A percentile compares a stretch with the other conserved stretches of the same genome.
These are phyloP conservation scores for Pilasporangium apinafurcum DNA, from an alignment of 352 stramenopile species.

Conservation along the genomic window DNA sequence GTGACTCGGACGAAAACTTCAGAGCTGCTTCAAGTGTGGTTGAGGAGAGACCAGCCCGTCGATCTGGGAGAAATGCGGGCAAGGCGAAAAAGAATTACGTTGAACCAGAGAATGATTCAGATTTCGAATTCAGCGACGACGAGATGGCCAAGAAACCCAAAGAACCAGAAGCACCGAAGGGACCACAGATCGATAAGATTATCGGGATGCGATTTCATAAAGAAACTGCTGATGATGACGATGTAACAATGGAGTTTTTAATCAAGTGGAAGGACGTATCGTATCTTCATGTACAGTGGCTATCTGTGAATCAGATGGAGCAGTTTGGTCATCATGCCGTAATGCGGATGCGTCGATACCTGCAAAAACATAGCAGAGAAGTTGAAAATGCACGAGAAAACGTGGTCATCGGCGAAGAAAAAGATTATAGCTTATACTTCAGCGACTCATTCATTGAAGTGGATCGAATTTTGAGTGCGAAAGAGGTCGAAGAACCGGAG, in stretches of 20 bases:
- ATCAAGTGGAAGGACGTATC: slow-evolving; percentile 99
- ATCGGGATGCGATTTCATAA: slow-evolving; percentile 85
- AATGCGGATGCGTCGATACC: slow-evolving; percentile 77
- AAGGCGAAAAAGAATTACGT: slow-evolving; percentile 86
- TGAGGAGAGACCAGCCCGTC: slow-evolving; percentile 52
- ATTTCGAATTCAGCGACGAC: slow-evolving; percentile 66
- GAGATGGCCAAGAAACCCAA: slow-evolving; percentile 33
- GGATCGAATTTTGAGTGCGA: slow-evolving; percentile 70
- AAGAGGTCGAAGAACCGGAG: slow-evolving; percentile 72
- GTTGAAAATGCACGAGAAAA: slow-evolving; percentile 75
- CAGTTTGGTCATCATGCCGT: slow-evolving; percentile 73
- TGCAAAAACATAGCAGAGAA: slow-evolving; percentile 83
- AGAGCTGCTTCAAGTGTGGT: slow-evolving; percentile 22
- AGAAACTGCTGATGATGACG: slow-evolving; percentile 22
- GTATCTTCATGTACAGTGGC: slow-evolving; percentile 98
- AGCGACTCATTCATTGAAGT: slow-evolving; percentile 81
- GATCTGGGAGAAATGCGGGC: slow-evolving; percentile 74
- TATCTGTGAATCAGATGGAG: slow-evolving; percentile 93
- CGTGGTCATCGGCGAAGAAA: slow-evolving; percentile 65
- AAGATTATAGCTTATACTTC: slow-evolving; percentile 80
- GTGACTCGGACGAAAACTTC: slow-evolving; percentile 53
- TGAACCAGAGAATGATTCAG: slow-evolving; percentile 65
- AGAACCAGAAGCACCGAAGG: slow-evolving; percentile 41
- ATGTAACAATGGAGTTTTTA: slow-evolving; percentile 93
- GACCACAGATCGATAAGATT: slow-evolving; percentile 91